phyloP scores from a whole-genome alignment of 371 early-diverging fungal genomes.

The Coemansia sp. region DNA sequence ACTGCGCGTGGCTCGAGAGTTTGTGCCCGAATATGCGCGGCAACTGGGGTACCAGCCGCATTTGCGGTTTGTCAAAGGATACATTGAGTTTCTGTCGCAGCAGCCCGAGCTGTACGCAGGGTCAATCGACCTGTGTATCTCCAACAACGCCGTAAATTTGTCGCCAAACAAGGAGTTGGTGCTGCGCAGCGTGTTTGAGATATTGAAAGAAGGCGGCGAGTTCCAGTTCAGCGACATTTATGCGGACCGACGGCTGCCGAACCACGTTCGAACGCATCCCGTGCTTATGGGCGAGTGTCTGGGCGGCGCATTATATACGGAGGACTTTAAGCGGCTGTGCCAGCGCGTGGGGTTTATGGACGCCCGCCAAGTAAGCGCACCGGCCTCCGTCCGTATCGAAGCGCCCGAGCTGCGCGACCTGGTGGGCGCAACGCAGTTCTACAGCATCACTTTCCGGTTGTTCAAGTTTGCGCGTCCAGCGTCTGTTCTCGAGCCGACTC shows the following conservation, averaged over 20 bases:
- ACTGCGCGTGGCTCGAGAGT: slow-evolving; percentile 50
- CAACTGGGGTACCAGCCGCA: slow-evolving; percentile 53
- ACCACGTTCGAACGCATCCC: slow-evolving; percentile 51
- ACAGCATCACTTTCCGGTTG: slow-evolving; percentile 54
- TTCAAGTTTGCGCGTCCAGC: slow-evolving; percentile 52
- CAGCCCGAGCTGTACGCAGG: slow-evolving; percentile 48
- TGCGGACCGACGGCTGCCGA: slow-evolving; percentile 52
- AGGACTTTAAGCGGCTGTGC: slow-evolving; percentile 52
- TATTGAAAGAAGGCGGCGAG: slow-evolving; percentile 53
- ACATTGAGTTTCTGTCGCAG: slow-evolving; percentile 52
- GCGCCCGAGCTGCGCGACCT: slow-evolving; percentile 52
- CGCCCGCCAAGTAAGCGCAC: slow-evolving; percentile 47
- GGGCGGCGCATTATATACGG: slow-evolving; percentile 53
- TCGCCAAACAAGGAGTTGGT: slow-evolving; percentile 56
- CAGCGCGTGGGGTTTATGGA: slow-evolving; percentile 53
- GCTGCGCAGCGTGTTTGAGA: slow-evolving; percentile 51
- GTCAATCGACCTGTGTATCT: slow-evolving; percentile 54
- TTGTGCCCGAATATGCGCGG: slow-evolving; percentile 35
- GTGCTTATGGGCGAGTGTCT: slow-evolving; percentile 54
- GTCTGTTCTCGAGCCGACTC: slow-evolving; percentile 48
- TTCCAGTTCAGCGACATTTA: slow-evolving; percentile 56
- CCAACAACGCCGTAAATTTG: slow-evolving; percentile 56
- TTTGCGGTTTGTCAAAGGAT: slow-evolving; percentile 51
- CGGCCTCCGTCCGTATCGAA: slow-evolving; percentile 49
- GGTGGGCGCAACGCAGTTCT: slow-evolving; percentile 53